Conservation (phyloP, 2,329 filamentous ascomycete species). For the Cercospora canescens region DNA sequence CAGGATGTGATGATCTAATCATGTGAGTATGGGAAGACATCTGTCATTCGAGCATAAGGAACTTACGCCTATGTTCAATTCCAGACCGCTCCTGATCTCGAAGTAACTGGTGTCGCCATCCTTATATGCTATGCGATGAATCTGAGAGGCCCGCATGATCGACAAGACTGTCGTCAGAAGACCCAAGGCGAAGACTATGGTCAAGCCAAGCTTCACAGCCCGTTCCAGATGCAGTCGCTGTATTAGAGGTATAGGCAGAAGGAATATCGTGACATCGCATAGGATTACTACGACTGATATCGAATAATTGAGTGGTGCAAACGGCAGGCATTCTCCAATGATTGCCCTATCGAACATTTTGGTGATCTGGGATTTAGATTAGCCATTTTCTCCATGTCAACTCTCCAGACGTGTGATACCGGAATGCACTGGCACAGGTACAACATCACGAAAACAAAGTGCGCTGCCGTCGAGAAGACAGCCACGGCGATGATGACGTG, state of each 20-base stretch:
- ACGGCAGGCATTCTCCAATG: slow-evolving; percentile 87
- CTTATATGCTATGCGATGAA: slow-evolving; percentile 18
- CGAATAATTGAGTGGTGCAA: slow-evolving; percentile 90
- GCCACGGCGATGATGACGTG: slow-evolving; percentile 19
- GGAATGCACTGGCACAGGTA: slow-evolving; percentile 19
- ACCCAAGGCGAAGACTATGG: slow-evolving; percentile 20
- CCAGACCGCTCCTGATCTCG: slow-evolving; percentile 17
- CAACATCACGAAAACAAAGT: slow-evolving; percentile 16
- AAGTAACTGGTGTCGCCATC: slow-evolving; percentile 21
- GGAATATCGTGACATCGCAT: slow-evolving; percentile 20
- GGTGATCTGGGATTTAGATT: slow-evolving; percentile 11
- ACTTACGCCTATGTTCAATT: slow-evolving; percentile 22
- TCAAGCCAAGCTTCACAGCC: slow-evolving; percentile 18
- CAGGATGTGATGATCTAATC: slow-evolving; percentile 23
- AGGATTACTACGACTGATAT: slow-evolving; percentile 35
- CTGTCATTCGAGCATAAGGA: not conserved
- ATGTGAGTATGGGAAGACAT: not conserved
- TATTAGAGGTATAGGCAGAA: slow-evolving; percentile 22
- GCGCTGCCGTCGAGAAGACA: slow-evolving; percentile 14
- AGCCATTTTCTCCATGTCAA: not conserved
- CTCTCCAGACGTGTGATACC: not conserved
- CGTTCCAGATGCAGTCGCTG: slow-evolving; percentile 18
- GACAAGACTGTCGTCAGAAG: slow-evolving; percentile 20
- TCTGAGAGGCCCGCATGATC: slow-evolving; percentile 19
- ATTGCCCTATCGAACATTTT: slow-evolving; percentile 45